Conservation (phyloP, 2,329 filamentous ascomycete genomes). For the Fonsecaea erecta region DNA sequence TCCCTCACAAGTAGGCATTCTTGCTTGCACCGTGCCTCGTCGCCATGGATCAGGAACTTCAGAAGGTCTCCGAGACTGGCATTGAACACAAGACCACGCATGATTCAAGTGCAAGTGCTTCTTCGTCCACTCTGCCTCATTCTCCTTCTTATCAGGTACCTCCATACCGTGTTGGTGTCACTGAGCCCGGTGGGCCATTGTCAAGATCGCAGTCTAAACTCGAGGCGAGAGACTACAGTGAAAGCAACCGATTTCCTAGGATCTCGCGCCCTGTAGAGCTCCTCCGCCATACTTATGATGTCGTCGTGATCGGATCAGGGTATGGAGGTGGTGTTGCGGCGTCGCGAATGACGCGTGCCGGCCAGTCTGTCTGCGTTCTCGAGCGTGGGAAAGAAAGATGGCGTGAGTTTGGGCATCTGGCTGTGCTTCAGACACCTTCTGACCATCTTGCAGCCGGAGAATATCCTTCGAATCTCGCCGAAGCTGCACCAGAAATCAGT, state of each 20-base stretch:
- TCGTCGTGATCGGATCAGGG: slow-evolving; percentile 21
- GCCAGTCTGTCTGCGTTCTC: slow-evolving; percentile 42
- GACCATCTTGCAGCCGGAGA: slow-evolving; percentile 37
- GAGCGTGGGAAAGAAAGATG: slow-evolving; percentile 20
- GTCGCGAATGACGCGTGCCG: slow-evolving; percentile 22
- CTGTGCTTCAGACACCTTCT: not conserved
- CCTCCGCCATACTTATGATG: slow-evolving; percentile 6
- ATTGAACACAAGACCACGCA: not conserved
- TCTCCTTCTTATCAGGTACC: slow-evolving; percentile 10
- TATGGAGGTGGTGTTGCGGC: slow-evolving; percentile 19
- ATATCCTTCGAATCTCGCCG: slow-evolving; percentile 39
- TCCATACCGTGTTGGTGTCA: slow-evolving; percentile 13
- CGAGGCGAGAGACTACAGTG: slow-evolving; percentile 15
- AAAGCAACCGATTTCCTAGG: slow-evolving; percentile 6
- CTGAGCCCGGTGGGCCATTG: slow-evolving; percentile 13
- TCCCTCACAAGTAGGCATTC: not conserved
- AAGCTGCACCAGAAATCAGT: slow-evolving; percentile 38
- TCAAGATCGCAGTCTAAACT: slow-evolving; percentile 15
- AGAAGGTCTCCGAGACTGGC: slow-evolving; percentile 14
- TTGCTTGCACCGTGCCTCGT: not conserved
- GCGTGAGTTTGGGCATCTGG: slow-evolving; percentile 3
- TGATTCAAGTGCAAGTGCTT: not conserved
- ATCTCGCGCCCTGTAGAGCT: slow-evolving; percentile 15
- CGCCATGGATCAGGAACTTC: slow-evolving; percentile 7
- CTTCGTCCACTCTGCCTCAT: not conserved